phyloP scores from a whole-genome alignment of 2,329 filamentous ascomycete species.

The Tolypocladium endophyticum region DNA sequence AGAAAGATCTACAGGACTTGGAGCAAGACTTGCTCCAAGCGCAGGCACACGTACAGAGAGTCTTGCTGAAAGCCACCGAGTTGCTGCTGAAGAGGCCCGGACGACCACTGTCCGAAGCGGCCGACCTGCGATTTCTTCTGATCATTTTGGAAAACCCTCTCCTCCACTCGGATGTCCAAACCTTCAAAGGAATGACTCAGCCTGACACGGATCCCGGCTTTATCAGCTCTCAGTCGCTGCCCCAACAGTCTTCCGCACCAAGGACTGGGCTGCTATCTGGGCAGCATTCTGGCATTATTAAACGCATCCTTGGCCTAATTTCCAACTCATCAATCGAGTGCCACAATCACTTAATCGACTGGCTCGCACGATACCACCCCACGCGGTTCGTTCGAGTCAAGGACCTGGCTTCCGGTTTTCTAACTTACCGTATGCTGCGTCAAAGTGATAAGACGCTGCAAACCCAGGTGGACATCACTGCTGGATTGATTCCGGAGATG shows the following conservation, averaged over 20 bases:
- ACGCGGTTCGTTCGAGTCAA: constrained; percentile 61
- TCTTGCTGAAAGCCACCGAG: constrained; percentile 69
- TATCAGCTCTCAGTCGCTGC: constrained; percentile 7
- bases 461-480: constrained; percentile 48
- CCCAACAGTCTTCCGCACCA: constrained; percentile 9
- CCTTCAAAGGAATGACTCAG: constrained; percentile 30
- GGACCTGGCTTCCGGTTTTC: constrained; percentile 66
- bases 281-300: constrained; percentile 74
- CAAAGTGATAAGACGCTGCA: constrained; percentile 57
- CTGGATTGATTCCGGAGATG: constrained; percentile 63
- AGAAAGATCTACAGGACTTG: constrained; percentile 29
- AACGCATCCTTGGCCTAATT: constrained; percentile 70
- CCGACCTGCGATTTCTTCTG: constrained; percentile 67
- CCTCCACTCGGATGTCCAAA: constrained; percentile 38
- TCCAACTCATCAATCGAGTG: constrained; percentile 66
- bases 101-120: constrained; percentile 53
- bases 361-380: constrained; percentile 64
- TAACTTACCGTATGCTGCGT: constrained; percentile 68
- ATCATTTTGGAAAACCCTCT: constrained; percentile 73
- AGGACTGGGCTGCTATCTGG: constrained; percentile 39
- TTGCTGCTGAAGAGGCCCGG: constrained; percentile 71
- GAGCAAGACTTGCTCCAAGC: constrained; percentile 42
- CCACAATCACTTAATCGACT: constrained; percentile 66
- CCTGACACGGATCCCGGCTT: constrained; percentile 10
- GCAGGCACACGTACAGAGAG: constrained; percentile 57